These are phyloP conservation scores for Paracoccidioides brasiliensis DNA, from an alignment of 2,329 filamentous ascomycete genomes.

Conservation along the genomic window DNA sequence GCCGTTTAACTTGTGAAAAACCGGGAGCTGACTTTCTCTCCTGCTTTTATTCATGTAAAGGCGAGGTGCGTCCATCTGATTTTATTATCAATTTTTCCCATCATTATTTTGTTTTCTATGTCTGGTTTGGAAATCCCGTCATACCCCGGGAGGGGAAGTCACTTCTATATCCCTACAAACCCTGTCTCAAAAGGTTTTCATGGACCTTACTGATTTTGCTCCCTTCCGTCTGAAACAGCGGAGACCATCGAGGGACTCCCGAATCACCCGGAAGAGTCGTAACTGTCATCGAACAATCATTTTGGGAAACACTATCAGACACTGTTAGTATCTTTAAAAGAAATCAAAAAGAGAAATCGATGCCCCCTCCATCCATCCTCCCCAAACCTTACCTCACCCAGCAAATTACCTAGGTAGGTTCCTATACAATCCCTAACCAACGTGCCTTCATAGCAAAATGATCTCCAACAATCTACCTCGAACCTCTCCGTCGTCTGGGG, in stretches of 20 bases:
- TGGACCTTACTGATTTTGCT: background rate
- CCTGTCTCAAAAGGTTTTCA: background rate
- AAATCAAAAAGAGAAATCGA: background rate
- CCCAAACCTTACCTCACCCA: background rate
- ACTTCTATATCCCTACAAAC: background rate
- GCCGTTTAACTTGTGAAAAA: background rate
- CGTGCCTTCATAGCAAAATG: conserved; percentile 18
- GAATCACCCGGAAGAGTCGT: conserved; percentile 80
- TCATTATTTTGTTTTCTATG: no score
- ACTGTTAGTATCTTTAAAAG: conserved; percentile 3
- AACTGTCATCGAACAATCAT: conserved; percentile 72
- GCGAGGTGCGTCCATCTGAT: conserved; percentile 3
- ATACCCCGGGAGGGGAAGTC: background rate
- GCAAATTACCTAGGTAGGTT: background rate
- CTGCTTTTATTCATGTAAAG: background rate
- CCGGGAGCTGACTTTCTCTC: background rate
- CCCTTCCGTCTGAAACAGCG: conserved; percentile 38
- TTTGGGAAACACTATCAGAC: conserved; percentile 52
- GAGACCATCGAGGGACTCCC: conserved; percentile 90
- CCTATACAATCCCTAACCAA: background rate
- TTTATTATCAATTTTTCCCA: background rate
- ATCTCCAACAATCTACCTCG: conserved; percentile 20
- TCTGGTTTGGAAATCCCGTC: background rate
- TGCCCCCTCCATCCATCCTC: no score
- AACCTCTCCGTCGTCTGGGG: conserved; percentile 57